Percentiles rank a stretch among this genome's conserved stretches.
Conservation (phyloP, 768 basidiomycete genomes). For the Boletus insuetus region DNA sequence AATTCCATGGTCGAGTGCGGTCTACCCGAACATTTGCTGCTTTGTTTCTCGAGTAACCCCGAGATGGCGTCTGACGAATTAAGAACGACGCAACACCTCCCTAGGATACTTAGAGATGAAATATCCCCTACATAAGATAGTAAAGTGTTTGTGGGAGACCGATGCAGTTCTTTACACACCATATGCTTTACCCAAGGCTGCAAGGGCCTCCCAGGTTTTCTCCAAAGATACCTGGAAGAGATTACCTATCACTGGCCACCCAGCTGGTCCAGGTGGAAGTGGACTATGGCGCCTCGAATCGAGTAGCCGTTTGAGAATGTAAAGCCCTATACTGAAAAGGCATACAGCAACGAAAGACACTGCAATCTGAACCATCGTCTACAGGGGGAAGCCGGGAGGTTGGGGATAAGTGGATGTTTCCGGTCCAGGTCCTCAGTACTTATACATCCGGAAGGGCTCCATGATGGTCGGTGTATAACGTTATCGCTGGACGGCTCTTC, state of each 20-base stretch:
- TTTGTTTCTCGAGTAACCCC: slow-evolving; percentile 52
- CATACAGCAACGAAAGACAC: slow-evolving; percentile 3
- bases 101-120: slow-evolving; percentile 31
- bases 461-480: no score
- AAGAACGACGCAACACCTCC: slow-evolving; percentile 48
- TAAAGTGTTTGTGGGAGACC: neutral
- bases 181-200: slow-evolving; percentile 50
- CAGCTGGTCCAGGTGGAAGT: slow-evolving; percentile 20
- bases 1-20: slow-evolving; percentile 19
- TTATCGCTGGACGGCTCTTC: no score
- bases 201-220: slow-evolving; percentile 51
- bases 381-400: no score
- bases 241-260: slow-evolving; percentile 50
- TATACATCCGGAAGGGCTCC: no score
- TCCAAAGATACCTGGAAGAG: slow-evolving; percentile 50
- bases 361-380: no score
- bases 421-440: no score
- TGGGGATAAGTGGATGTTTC: no score
- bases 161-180: slow-evolving; percentile 32
- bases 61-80: slow-evolving; percentile 44
- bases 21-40: slow-evolving; percentile 47
- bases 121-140: slow-evolving; percentile 26
- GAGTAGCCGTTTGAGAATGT: slow-evolving; percentile 1
- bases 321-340: slow-evolving; percentile 18
- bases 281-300: neutral